Percentiles rank a stretch among this genome's conserved stretches.
phyloP scores from a whole-genome alignment of 108 stramenopile genomes.

The Schizochytrium sp. region DNA sequence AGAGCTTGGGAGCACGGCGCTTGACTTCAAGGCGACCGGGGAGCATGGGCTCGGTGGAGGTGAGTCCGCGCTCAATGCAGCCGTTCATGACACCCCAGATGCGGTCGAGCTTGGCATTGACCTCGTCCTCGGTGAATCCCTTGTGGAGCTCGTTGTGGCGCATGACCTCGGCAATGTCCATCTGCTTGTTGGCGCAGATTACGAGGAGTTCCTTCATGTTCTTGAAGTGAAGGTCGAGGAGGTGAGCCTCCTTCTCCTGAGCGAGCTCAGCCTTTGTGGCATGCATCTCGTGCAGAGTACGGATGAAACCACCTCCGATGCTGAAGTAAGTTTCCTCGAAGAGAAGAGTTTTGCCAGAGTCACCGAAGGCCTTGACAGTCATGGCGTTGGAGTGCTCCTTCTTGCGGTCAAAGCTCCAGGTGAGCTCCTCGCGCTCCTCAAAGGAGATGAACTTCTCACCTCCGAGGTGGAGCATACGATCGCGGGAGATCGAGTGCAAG shows the following conservation, averaged over 20 bases:
- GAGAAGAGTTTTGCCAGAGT: not conserved
- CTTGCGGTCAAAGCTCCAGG: conserved; percentile 42
- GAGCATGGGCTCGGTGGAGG: not conserved
- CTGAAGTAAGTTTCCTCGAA: conserved; percentile 52
- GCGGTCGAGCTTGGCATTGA: conserved; percentile 39
- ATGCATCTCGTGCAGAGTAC: conserved; percentile 50
- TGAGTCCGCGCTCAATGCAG: conserved; percentile 50
- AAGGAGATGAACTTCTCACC: conserved; percentile 42
- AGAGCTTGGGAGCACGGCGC: conserved; percentile 57
- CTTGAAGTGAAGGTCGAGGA: conserved; percentile 55
- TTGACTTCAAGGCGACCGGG: conserved; percentile 58
- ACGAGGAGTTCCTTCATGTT: conserved; percentile 50
- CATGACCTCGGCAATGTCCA: conserved; percentile 61
- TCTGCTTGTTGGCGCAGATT: conserved; percentile 25
- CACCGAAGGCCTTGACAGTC: conserved; percentile 16
- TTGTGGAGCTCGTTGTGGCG: conserved; percentile 60
- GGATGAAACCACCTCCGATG: conserved; percentile 60
- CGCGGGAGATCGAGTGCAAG: not conserved
- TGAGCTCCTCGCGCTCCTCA: conserved; percentile 9
- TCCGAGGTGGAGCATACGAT: not conserved
- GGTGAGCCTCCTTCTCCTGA: conserved; percentile 15
- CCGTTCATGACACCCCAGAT: conserved; percentile 56
- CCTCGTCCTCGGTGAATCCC: conserved; percentile 49
- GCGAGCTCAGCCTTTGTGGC: conserved; percentile 43
- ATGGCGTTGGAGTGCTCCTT: conserved; percentile 60